phyloP scores from a whole-genome alignment of 371 early-diverging fungal genomes.

The Mucor racemosus region DNA sequence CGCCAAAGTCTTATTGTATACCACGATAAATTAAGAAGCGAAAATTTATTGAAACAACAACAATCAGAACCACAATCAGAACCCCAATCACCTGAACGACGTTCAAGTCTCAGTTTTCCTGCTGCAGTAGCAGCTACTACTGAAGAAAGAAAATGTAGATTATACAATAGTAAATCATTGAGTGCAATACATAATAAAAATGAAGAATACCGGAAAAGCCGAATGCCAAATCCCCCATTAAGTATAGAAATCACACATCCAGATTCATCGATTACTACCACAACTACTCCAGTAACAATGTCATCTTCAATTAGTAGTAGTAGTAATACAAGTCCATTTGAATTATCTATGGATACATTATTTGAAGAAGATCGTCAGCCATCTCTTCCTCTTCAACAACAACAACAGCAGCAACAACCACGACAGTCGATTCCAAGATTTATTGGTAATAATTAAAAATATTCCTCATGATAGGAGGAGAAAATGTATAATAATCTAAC shows the following conservation, averaged over 20 bases:
- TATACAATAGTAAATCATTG: slow-evolving; percentile 14
- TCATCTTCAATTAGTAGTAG: not conserved
- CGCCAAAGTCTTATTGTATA: slow-evolving; percentile 42
- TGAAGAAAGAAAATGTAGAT: not conserved
- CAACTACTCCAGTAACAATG: not conserved
- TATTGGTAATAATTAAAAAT: slow-evolving; percentile 11
- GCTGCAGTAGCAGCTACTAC: not conserved
- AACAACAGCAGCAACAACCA: not conserved
- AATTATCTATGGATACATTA: slow-evolving; percentile 13
- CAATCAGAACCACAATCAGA: not conserved
- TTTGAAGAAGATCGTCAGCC: slow-evolving; percentile 7
- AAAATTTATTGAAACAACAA: not conserved
- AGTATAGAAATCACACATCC: slow-evolving; percentile 1
- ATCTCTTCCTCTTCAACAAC: not conserved
- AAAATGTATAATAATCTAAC: slow-evolving; percentile 1
- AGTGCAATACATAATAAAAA: slow-evolving; percentile 1
- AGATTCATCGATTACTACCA: not conserved
- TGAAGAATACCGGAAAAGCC: not conserved
- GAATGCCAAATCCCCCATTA: not conserved
- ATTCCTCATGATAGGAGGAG: not conserved
- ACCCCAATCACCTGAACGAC: slow-evolving; percentile 1
- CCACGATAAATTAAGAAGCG: slow-evolving; percentile 6
- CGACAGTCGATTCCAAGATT: slow-evolving; percentile 7
- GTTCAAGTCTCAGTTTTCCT: not conserved
- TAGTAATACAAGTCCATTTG: not conserved